These are phyloP conservation scores for Cercospora zeina DNA, from an alignment of 2,329 filamentous ascomycete genomes.

Conservation along the genomic window DNA sequence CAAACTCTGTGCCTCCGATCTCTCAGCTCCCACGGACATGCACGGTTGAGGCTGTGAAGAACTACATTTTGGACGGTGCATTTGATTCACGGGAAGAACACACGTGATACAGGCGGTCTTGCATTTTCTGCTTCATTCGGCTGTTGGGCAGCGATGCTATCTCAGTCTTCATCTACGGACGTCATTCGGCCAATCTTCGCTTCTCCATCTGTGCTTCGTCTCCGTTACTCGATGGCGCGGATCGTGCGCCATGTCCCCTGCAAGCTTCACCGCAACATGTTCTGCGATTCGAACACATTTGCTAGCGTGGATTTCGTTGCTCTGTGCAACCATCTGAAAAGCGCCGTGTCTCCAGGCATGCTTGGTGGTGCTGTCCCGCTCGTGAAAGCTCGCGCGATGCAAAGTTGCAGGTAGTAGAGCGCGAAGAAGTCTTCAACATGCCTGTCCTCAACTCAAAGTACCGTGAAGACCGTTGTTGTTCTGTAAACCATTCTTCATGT, in stretches of 20 bases:
- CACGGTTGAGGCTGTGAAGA: neutral
- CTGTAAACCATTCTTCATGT: neutral
- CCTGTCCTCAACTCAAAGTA: neutral
- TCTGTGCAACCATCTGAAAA: neutral
- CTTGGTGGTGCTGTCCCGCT: neutral
- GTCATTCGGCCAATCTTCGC: slow-evolving; percentile 16
- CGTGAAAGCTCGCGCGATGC: neutral
- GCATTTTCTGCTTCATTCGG: neutral
- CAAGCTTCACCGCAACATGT: slow-evolving; percentile 5
- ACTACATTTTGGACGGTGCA: neutral
- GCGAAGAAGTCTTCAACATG: neutral
- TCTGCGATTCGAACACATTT: neutral
- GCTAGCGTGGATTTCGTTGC: neutral
- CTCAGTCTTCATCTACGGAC: neutral
- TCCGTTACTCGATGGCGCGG: slow-evolving; percentile 1
- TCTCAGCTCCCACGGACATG: slow-evolving; percentile 6
- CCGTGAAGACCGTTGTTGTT: neutral
- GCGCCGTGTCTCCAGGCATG: neutral
- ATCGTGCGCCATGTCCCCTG: neutral
- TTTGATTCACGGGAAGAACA: neutral
- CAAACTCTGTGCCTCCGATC: neutral
- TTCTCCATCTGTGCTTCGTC: slow-evolving; percentile 16
- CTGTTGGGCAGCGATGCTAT: slow-evolving; percentile 9
- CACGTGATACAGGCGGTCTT: neutral
- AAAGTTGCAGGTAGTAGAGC: neutral